A percentile compares a stretch with the other conserved stretches of the same genome.
Conservation (phyloP, 768 basidiomycete genomes). For the Daedaleopsis nitida region DNA sequence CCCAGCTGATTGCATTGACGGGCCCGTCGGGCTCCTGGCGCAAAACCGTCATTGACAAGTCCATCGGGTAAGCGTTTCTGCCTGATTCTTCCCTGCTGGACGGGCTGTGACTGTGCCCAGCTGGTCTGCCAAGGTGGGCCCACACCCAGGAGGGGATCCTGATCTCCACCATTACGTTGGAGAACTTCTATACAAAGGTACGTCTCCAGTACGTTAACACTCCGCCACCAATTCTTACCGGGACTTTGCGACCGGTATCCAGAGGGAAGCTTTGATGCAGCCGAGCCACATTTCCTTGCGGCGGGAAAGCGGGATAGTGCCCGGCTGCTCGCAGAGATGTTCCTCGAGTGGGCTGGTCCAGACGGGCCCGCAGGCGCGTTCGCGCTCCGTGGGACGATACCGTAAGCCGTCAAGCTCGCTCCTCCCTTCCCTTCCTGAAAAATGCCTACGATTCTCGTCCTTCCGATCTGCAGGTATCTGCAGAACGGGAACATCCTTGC, state of each 20-base stretch:
- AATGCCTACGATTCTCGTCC: constrained; percentile 6
- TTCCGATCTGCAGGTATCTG: constrained; percentile 55
- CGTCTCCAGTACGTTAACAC: constrained; percentile 5
- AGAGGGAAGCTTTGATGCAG: constrained; percentile 78
- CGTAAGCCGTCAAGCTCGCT: constrained; percentile 50
- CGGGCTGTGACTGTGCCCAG: constrained; percentile 41
- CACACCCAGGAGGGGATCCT: constrained; percentile 87
- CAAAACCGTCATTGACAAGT: constrained; percentile 83
- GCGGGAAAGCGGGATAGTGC: constrained; percentile 91
- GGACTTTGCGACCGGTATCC: constrained; percentile 4
- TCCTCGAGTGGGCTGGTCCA: constrained; percentile 74
- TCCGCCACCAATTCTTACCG: constrained; percentile 1
- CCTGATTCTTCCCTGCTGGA: background rate
- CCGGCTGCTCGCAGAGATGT: constrained; percentile 81
- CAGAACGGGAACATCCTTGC: constrained; percentile 90
- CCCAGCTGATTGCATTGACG: constrained; percentile 87
- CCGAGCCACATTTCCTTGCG: constrained; percentile 82
- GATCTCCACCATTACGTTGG: constrained; percentile 89
- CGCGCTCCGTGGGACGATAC: constrained; percentile 82
- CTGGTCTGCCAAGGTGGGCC: constrained; percentile 81
- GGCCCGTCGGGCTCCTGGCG: constrained; percentile 84
- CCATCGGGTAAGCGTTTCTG: constrained; percentile 69
- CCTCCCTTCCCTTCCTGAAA: background rate
- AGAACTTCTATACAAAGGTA: constrained; percentile 84
- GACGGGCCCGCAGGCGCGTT: constrained; percentile 65